phyloP scores from a whole-genome alignment of 1,139 yeast species.

The Suhomyces bokatorum region DNA sequence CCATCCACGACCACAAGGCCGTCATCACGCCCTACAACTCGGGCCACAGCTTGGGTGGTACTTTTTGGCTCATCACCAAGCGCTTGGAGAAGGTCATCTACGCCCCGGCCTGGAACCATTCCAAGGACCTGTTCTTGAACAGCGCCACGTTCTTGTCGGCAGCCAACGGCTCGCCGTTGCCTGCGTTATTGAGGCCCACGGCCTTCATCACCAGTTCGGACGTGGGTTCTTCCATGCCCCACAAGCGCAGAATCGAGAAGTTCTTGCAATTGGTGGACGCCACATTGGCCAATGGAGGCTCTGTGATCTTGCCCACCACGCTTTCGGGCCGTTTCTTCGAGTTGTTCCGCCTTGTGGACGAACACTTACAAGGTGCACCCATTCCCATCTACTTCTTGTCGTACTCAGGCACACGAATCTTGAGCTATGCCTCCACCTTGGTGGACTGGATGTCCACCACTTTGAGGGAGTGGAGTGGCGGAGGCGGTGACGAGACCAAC shows the following conservation, averaged over 20 bases:
- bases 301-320: constrained; percentile 80
- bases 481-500: constrained; percentile 34
- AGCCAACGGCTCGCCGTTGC: constrained; percentile 52
- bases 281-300: constrained; percentile 68
- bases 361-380: constrained; percentile 54
- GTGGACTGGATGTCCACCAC: constrained; percentile 93
- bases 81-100: constrained; percentile 78
- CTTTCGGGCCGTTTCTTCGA: constrained; percentile 85
- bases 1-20: constrained; percentile 58
- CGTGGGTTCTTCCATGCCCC: constrained; percentile 66
- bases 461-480: constrained; percentile 72
- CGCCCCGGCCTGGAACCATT: constrained; percentile 95
- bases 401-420: constrained; percentile 74
- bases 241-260: constrained; percentile 63
- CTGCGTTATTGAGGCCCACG: constrained; percentile 74
- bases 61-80: constrained; percentile 76
- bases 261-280: constrained; percentile 64
- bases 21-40: constrained; percentile 82
- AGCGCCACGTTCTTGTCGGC: constrained; percentile 68
- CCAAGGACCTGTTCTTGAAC: constrained; percentile 80
- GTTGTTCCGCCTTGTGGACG: constrained; percentile 68
- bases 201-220: constrained; percentile 78
- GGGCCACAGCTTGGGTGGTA: constrained; percentile 93
- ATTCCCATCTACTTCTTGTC: constrained; percentile 75
- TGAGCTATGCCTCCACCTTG: constrained; percentile 84